Base-by-base conservation (phyloP, 2,329 filamentous ascomycete species). In the Aspergillus sp. region DNA sequence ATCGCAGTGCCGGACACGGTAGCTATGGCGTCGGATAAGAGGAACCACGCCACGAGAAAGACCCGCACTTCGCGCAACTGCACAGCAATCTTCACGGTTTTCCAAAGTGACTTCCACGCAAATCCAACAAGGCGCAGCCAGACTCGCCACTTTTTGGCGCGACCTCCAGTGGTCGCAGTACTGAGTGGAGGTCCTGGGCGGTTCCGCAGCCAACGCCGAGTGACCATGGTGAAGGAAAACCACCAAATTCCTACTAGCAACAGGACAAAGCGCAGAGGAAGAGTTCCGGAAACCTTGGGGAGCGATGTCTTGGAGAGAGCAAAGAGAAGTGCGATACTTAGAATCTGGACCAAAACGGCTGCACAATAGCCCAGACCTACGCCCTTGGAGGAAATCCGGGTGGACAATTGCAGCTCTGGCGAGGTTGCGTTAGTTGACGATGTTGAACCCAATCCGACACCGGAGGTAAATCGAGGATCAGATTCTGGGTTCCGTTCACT, bases 1-100 rank as follows among this genome's bases (percentile, higher is more conserved):
- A 96, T 90, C 1, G 92, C 92, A 0, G 92, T 96, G 3, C 89
- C 91, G 2, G 88, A 92, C 0, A 94, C 92, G 0, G 92, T 96
- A 4, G 92, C 92, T 55, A 96, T 88, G 30, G 89, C 90, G 64
- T 96, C 92, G 0, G 89, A 94, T 1, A 96, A 79, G 36, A 96
- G 79, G 68, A 96, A 96, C 92, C 92, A 96, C 1, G 89, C 90
- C 2, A 81, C 82, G 0, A 96, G 80, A 60, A 96, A 95, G 0
- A 96, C 78, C 8, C 93, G 78, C 0, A 95, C 83, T 59, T 96
- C 85, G 41, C 86, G 85, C 0, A 95, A 68, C 1, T 81, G 78
- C 1, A 83, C 79, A 1, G 90, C 91, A 22, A 92, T 79, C 59
- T 82, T 82, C 13, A 92, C 72, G 0, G 92, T 96, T 47, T 84